These are phyloP conservation scores for Discostella pseudostelligera DNA, from an alignment of 108 stramenopile species.

Conservation along the genomic window DNA sequence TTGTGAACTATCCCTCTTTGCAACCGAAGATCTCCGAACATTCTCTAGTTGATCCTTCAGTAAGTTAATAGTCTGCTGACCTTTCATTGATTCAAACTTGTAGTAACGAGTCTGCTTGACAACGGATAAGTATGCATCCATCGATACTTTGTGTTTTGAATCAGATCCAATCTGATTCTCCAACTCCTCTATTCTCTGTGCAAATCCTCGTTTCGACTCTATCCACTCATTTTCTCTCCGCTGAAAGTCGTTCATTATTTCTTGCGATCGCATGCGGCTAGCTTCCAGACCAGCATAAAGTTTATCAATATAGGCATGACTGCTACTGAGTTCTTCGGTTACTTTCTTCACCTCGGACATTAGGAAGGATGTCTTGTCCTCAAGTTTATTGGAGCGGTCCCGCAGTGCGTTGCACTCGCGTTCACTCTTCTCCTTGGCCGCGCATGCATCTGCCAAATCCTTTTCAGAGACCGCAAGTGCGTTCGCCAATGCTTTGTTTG, in stretches of 20 bases:
- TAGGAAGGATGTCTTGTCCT: conserved; percentile 18
- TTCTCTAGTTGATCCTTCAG: conserved; percentile 20
- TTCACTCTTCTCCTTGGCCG: conserved; percentile 14
- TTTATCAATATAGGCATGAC: conserved; percentile 28
- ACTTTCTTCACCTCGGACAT: conserved; percentile 17
- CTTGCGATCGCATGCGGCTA: neutral
- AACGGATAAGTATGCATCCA: conserved; percentile 27
- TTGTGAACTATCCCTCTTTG: neutral
- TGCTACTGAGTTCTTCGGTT: conserved; percentile 19
- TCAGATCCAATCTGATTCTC: conserved; percentile 20
- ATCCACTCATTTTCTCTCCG: conserved; percentile 22
- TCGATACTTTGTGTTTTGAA: conserved; percentile 18
- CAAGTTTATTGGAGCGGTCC: neutral
- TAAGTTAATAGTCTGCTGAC: conserved; percentile 16
- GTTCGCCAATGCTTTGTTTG: conserved; percentile 30
- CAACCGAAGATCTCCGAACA: neutral
- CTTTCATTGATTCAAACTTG: conserved; percentile 20
- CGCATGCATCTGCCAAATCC: conserved; percentile 29
- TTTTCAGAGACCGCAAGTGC: conserved; percentile 33
- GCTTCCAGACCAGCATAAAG: conserved; percentile 18
- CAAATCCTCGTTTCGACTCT: conserved; percentile 16
- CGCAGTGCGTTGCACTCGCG: conserved; percentile 21
- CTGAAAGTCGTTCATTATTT: conserved; percentile 17
- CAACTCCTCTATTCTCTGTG: conserved; percentile 18
- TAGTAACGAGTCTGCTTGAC: conserved; percentile 21